These are phyloP conservation scores for Afroboletus lepidellus DNA, from an alignment of 1,284 basidiomycete species.

Conservation along the genomic window DNA sequence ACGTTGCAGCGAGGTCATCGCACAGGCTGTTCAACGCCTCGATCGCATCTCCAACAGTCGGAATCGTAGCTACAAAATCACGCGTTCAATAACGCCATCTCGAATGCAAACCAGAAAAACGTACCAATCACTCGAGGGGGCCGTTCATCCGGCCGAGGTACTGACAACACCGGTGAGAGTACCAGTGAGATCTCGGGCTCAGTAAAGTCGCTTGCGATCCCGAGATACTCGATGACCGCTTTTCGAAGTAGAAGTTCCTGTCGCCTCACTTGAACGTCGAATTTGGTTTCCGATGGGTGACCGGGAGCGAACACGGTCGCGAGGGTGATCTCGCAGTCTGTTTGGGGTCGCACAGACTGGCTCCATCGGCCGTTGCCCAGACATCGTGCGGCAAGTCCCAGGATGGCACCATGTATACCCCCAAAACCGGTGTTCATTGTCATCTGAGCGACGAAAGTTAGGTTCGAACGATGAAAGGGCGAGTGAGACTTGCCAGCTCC, in stretches of 20 bases:
- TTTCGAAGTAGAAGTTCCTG: constrained; percentile 58
- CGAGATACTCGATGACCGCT: constrained; percentile 64
- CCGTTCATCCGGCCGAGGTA: constrained; percentile 46
- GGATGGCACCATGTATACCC: constrained; percentile 77
- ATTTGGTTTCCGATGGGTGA: constrained; percentile 52
- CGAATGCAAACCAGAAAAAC: constrained; percentile 3
- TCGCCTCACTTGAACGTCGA: constrained; percentile 51
- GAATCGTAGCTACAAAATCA: constrained; percentile 54
- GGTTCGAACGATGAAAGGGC: background rate
- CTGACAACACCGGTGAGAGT: constrained; percentile 58
- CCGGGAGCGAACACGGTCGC: constrained; percentile 55
- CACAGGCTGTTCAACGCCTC: constrained; percentile 66
- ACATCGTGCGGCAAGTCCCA: constrained; percentile 74
- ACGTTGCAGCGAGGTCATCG: constrained; percentile 54
- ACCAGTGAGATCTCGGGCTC: constrained; percentile 69
- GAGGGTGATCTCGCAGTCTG: constrained; percentile 66
- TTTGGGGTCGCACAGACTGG: constrained; percentile 61
- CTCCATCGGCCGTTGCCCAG: constrained; percentile 67
- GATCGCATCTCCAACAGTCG: constrained; percentile 75
- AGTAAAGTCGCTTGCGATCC: constrained; percentile 68
- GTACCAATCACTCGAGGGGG: constrained; percentile 41
- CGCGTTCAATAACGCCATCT: background rate
- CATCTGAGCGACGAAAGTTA: constrained; percentile 38
- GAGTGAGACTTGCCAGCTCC: constrained; percentile 62
- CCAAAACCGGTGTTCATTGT: constrained; percentile 76